Percentiles rank a stretch among this genome's conserved stretches.
Conservation (phyloP, 495 filamentous ascomycete genomes). For the Trypethelium eluteriae region DNA sequence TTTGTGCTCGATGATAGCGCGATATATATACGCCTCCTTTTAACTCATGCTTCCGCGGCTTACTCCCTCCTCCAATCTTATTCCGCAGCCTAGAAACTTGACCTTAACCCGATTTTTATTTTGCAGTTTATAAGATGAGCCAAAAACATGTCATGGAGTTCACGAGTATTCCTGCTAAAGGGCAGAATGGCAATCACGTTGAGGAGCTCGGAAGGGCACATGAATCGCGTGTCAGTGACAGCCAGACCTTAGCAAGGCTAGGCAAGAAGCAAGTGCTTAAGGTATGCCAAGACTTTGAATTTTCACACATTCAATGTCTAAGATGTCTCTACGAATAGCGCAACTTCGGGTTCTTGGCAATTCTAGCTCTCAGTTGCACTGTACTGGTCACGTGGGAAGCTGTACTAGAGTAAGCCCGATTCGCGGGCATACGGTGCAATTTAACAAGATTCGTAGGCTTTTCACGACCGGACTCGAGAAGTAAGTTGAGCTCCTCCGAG, state of each 20-base stretch:
- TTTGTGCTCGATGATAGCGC: no score
- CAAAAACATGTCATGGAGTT: neutral
- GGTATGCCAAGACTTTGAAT: neutral
- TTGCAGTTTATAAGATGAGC: neutral
- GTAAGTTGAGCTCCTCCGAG: neutral
- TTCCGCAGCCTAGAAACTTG: conserved; percentile 4
- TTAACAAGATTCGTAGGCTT: neutral
- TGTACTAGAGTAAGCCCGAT: neutral
- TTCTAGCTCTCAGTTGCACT: conserved; percentile 10
- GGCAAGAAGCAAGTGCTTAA: conserved; percentile 18
- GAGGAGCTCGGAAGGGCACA: neutral
- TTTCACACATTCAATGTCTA: neutral
- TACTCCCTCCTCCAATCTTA: neutral
- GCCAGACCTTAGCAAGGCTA: conserved; percentile 13
- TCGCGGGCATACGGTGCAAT: conserved; percentile 2
- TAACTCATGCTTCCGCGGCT: conserved; percentile 4
- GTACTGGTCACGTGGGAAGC: neutral
- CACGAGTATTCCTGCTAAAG: conserved; percentile 3
- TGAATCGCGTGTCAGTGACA: conserved; percentile 4
- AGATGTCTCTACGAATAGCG: conserved; percentile 10
- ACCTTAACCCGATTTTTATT: conserved; percentile 5
- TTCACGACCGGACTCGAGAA: conserved; percentile 16
- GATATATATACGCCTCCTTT: neutral
- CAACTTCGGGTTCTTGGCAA: conserved; percentile 13
- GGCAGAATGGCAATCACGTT: conserved; percentile 2